phyloP scores from a whole-genome alignment of 257 asterid species.

The Knoxia roxburghii region DNA sequence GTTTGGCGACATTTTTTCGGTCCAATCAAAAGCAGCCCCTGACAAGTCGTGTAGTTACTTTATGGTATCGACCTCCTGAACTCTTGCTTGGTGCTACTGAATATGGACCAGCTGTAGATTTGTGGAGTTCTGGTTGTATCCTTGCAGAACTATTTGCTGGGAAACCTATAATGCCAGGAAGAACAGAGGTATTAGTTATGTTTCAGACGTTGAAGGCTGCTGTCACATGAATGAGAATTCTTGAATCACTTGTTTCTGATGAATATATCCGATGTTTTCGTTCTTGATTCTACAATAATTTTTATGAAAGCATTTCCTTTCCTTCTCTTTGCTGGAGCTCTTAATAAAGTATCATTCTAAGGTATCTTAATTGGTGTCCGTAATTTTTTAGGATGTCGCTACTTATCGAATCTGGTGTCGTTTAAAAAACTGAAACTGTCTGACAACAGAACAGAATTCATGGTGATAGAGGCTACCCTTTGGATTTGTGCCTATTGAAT shows the following conservation, averaged over 20 bases:
- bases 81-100: slow-evolving; percentile 88
- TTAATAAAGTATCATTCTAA: too few species aligned
- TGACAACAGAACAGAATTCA: neutral
- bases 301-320: too few species aligned
- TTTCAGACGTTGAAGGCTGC: neutral
- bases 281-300: too few species aligned
- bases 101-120: slow-evolving; percentile 81
- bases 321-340: too few species aligned
- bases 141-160: slow-evolving; percentile 84
- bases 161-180: slow-evolving; percentile 90
- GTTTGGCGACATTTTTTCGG: slow-evolving; percentile 76
- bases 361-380: neutral
- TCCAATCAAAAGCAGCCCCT: slow-evolving; percentile 62
- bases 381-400: neutral
- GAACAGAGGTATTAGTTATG: slow-evolving; percentile 67
- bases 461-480: neutral
- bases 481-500: neutral
- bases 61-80: slow-evolving; percentile 98
- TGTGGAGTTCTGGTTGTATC: slow-evolving; percentile 98
- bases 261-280: too few species aligned
- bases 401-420: neutral
- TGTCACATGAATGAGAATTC: neutral
- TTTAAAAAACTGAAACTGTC: neutral
- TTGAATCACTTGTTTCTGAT: too few species aligned
- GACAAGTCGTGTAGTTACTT: slow-evolving; percentile 92